Base-by-base conservation (phyloP, 2,329 filamentous ascomycete genomes). In the Clonostachys sp. region DNA sequence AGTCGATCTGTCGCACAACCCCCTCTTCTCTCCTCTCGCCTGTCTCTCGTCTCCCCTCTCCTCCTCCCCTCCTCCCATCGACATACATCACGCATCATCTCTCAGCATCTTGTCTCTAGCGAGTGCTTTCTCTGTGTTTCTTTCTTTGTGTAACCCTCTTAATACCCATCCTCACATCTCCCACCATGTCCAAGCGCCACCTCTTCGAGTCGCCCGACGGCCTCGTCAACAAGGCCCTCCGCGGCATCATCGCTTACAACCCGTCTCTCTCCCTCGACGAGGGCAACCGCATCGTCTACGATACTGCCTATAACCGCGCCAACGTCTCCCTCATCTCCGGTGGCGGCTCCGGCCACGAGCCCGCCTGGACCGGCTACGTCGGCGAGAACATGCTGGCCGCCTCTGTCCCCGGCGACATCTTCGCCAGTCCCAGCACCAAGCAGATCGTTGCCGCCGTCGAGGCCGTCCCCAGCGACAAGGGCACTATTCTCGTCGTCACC, bases 341-440 rank as follows among this genome's bases (percentile, higher is more conserved):
- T n/a, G 77, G 77, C 17, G 77, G 77, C 38, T 79, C 77, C 0
- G 77, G 77, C 41, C 77, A 80, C 60, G 81, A 84, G 55, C 81
- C 81, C 17, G 81, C 80, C 51, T 84, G 81, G 75, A 70, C 78
- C 3, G 81, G 81, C 46, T 85, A 84, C 55, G 82, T 86, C 3
- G 82, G 82, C 46, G 59, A 65, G 48, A 82, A 81, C 58, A 71
- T 84, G 64, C 72, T 86, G n/a, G 71, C 78, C 2, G 80, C 80
- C 5, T 75, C 80, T 6, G 81, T 81, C 5, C 73, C 72, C 5
- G 82, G 82, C 41, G 79, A 83, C 56, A 77, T 86, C 53, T 86
- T 86, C 53, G 81, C 82, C 14, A 80, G 75, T 7, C 82, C 82
- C 1, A 81, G 77, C 49, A 81, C 81, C 12, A 80, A 78, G 50